phyloP scores from a whole-genome alignment of 108 stramenopile species.

The Skeletonema menzelii region DNA sequence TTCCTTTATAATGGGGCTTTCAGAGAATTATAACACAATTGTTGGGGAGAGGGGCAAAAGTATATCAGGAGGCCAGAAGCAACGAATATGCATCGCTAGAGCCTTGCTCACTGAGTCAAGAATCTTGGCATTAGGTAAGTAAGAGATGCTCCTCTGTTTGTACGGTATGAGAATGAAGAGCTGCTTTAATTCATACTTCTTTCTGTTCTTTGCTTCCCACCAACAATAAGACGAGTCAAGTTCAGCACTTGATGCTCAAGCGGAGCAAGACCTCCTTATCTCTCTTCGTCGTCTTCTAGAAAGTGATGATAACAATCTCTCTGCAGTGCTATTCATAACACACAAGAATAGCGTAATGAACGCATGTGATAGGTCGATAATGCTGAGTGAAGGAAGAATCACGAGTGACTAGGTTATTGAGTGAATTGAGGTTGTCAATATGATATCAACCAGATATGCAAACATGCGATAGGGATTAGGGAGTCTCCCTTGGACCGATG shows the following conservation, averaged over 20 bases:
- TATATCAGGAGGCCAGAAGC: conserved; percentile 90
- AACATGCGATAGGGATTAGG: no score
- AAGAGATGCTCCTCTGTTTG: background rate
- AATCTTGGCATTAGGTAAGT: conserved; percentile 57
- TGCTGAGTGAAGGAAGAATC: conserved; percentile 34
- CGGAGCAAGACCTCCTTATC: conserved; percentile 42
- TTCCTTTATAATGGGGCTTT: conserved; percentile 69
- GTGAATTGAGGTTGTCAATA: background rate
- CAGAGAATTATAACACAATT: conserved; percentile 65
- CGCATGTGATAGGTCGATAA: conserved; percentile 35
- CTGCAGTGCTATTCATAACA: conserved; percentile 40
- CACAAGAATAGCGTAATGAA: conserved; percentile 43
- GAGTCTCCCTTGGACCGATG: no score
- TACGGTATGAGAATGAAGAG: background rate
- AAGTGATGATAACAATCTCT: conserved; percentile 42
- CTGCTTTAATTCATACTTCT: background rate
- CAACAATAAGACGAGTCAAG: conserved; percentile 29
- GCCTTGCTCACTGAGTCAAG: conserved; percentile 74
- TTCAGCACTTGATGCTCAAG: conserved; percentile 38
- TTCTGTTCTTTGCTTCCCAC: background rate
- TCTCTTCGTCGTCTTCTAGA: conserved; percentile 35
- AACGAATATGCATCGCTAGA: conserved; percentile 90
- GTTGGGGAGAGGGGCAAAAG: conserved; percentile 75
- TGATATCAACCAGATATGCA: no score
- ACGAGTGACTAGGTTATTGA: background rate